Evolutionary conservation across 2,329 filamentous ascomycete species (phyloP).

Genomic region (Verticillium longisporum): DNA sequence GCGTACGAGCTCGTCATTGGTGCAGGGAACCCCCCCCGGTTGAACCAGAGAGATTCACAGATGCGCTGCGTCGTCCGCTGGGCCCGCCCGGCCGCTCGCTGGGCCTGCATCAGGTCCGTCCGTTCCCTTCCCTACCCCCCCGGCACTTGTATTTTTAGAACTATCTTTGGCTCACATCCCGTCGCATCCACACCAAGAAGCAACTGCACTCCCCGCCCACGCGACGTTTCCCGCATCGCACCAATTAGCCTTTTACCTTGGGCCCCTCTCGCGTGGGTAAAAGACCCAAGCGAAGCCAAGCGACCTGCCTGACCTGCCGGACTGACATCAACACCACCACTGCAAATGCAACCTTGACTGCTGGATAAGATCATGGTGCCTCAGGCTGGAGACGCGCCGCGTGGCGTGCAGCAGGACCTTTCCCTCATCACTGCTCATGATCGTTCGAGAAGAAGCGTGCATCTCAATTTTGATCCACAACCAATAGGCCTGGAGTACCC

Average conservation of each 20-base stretch:
- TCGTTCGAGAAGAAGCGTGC: background rate
- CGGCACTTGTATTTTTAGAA: no score
- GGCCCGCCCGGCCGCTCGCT: background rate
- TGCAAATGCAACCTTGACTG: background rate
- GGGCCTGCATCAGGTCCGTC: no score
- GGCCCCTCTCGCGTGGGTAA: slow-evolving; percentile 4
- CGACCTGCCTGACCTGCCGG: background rate
- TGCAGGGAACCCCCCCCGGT: no score
- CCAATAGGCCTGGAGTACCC: background rate
- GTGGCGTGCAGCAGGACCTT: background rate
- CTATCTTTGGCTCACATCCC: no score
- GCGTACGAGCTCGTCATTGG: background rate
- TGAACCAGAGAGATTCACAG: background rate
- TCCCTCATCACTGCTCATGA: background rate
- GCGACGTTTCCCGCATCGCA: background rate
- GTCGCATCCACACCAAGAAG: background rate
- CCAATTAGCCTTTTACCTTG: slow-evolving; percentile 2
- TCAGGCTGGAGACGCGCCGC: background rate
- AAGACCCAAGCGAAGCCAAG: background rate
- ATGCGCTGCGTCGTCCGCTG: background rate
- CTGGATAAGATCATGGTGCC: background rate
- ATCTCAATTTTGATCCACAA: background rate
- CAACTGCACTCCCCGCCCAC: background rate
- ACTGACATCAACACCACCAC: slow-evolving; percentile 1
- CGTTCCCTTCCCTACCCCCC: background rate